Evolutionary conservation across 148 eudicot genomes (phyloP), one percentile per base, ranked within the genome.

Genomic region (Rhododendron mucronatum): DNA sequence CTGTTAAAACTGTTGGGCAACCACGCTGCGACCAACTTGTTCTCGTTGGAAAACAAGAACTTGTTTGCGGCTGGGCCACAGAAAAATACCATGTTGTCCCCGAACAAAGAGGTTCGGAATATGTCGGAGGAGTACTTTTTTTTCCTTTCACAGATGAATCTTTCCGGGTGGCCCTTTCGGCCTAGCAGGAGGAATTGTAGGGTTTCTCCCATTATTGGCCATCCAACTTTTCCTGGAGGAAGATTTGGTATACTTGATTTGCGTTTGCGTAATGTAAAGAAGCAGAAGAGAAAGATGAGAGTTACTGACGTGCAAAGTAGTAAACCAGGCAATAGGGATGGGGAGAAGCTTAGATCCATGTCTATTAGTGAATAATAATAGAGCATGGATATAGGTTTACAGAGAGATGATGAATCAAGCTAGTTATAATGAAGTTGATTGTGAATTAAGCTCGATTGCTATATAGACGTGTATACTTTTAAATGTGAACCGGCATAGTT

Each of bases 181-280:
- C 76, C 76, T 33, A 71, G 3, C 33, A 30, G 39, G 41, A 71
- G 76, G 76, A 71, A 33, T 15, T 71, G 76, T 1, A 71, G 76
- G 76, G 76, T 71, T 71, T 71, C 76, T 71, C 76, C 76, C 2
- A 33, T 71, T 30, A 71, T 71, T 71, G 76, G 76, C 76, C 76
- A 71, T 30, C 76, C 76, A 33, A 15, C 14, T 71, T 33, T 71
- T 71, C 76, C 76, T 0, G 76, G 76, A 15, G 76, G 76, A 14
- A 71, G 76, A 14, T 33, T 71, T 14, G 41, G 76, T 5, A 5
- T 71, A 30, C 7, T 18, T 2, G 39, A 30, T 71, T 14, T 71
- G 76, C 12, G 41, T 71, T 71, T 71, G 76, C 18, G 39, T 71
- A 71, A 30, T 5, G 7, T 33, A 33, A 30, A 13, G 76, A 33